Base-by-base conservation (phyloP, 371 early-diverging fungal species). In the Massospora cicadina region DNA sequence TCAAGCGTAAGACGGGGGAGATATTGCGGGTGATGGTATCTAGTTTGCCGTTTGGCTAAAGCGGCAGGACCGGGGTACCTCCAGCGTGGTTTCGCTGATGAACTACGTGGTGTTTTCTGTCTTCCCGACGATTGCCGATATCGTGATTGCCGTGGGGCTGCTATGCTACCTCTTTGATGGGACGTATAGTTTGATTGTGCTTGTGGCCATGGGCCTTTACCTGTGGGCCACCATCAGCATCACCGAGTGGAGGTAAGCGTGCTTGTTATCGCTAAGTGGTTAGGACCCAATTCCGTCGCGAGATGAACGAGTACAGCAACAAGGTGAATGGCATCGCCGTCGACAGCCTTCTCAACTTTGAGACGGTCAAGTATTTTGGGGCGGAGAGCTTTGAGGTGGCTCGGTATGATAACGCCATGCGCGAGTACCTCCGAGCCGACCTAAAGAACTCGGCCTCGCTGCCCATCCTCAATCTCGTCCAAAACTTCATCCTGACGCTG, bases 321-420 rank as follows among this genome's bases (percentile, higher is more conserved):
- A 80, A 77, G 65, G 81, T 84, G 59, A 78, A 81, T 63, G 79
- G 84, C 5, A 85, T 83, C 29, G 85, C 84, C 5, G 95, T 95
- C 1, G 97, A 97, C 70, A 90, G 93, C 5, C 74, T 97, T 33
- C 75, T 94, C 28, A 96, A 95, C 73, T 93, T 91, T 73, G 98
- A 95, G 69, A 94, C 98, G 0, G 95, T 95, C 66, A 94, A 97
- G 72, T 85, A 85, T 65, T 90, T 86, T 75, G 84, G 80, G 43
- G 85, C 84, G 2, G 86, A 90, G 71, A 69, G 72, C 2, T 92
- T 79, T 71, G 97, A 95, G 71, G 79, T 87, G 26, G 72, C 75
- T n/a, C 78, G 87, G n/a, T 97, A 89, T 69, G 72, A 79, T 17
- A 74, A 87, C 23, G 86, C 90, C 0, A 82, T 95, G 53, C 71